Base-by-base conservation (phyloP, 176 grass and related monocot genomes). In the Tuctoria greenei region DNA sequence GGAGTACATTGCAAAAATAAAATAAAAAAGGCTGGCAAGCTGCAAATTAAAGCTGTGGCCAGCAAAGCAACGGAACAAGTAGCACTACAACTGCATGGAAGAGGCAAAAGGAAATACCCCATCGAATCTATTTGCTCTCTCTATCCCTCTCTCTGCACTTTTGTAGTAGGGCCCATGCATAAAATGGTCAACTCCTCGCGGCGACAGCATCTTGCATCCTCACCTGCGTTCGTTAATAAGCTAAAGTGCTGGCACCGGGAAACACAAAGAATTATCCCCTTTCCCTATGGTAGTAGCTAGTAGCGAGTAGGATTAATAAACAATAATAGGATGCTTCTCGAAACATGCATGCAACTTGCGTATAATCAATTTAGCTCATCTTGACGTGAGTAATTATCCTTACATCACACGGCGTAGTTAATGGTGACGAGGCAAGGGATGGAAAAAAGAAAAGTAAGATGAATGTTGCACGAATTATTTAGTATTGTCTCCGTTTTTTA, bases 11-110 rank as follows among this genome's bases (percentile, higher is more conserved):
- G 35, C 63, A 46, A 42, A 68, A 55, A 50, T 4, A 49, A 47
- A 49, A 40, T 8, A 78, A 41, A 66, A 78, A 21, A n/a, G n/a
- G 42, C 7, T 73, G 69, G 76, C 81, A 83, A 69, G 54, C 52
- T 83, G 81, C 72, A 52, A n/a, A n/a, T n/a, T n/a, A 69, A 82
- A 76, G 72, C n/a, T 62, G 64, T 69, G 81, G 72, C 72, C 65
- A 76, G 44, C 44, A 15, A 72, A 64, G 21, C 42, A 63, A 26
- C 43, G 38, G 25, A 15, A 28, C 44, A 45, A 45, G 61, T 20
- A 57, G 36, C 21, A 17, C 7, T n/a, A 34, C 26, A n/a, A 31
- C 17, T 59, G 37, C 24, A 35, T 61, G 54, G 12, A 37, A 9
- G 65, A 61, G 26, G 21, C 21, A 24, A 59, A 70, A 47, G 8